These are phyloP conservation scores for Pythium insidiosum DNA, from an alignment of 352 stramenopile species.

Conservation along the genomic window DNA sequence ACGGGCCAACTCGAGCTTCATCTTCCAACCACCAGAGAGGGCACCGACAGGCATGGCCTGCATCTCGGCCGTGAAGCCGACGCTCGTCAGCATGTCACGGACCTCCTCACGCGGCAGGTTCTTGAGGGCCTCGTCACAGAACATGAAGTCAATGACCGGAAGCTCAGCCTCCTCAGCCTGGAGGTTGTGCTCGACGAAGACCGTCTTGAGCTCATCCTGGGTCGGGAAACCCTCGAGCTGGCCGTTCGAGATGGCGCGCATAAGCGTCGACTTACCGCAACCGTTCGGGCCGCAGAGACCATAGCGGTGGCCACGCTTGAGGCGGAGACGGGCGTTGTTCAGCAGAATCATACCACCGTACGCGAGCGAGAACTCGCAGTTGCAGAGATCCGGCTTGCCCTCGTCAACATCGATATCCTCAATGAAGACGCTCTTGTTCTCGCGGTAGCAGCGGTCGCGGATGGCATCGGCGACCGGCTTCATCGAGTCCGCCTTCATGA, in stretches of 20 bases:
- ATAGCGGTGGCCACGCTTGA: slow-evolving; percentile 91
- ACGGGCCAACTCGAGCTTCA: slow-evolving; percentile 92
- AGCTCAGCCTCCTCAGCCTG: slow-evolving; percentile 86
- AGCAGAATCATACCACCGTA: slow-evolving; percentile 91
- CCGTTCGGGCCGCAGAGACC: slow-evolving; percentile 92
- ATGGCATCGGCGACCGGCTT: slow-evolving; percentile 68
- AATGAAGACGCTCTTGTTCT: slow-evolving; percentile 88
- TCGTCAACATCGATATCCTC: slow-evolving; percentile 97
- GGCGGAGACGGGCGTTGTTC: slow-evolving; percentile 86
- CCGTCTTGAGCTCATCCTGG: slow-evolving; percentile 90
- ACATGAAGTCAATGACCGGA: slow-evolving; percentile 79
- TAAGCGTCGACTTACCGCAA: slow-evolving; percentile 94
- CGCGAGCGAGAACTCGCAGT: slow-evolving; percentile 98
- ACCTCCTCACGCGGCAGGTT: slow-evolving; percentile 85
- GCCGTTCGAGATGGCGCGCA: slow-evolving; percentile 94
- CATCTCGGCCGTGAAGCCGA: slow-evolving; percentile 94
- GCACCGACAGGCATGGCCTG: slow-evolving; percentile 88
- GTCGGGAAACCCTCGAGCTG: slow-evolving; percentile 96
- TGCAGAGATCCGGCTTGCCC: slow-evolving; percentile 96
- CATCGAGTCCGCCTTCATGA: slow-evolving; percentile 50
- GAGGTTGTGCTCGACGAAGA: slow-evolving; percentile 97
- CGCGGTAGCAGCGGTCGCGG: slow-evolving; percentile 83
- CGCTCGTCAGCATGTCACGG: slow-evolving; percentile 82
- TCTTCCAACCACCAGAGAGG: slow-evolving; percentile 94
- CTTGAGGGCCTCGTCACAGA: slow-evolving; percentile 87